These are phyloP conservation scores for Torulaspora globosa DNA, from an alignment of 1,139 yeast genomes.

Conservation along the genomic window DNA sequence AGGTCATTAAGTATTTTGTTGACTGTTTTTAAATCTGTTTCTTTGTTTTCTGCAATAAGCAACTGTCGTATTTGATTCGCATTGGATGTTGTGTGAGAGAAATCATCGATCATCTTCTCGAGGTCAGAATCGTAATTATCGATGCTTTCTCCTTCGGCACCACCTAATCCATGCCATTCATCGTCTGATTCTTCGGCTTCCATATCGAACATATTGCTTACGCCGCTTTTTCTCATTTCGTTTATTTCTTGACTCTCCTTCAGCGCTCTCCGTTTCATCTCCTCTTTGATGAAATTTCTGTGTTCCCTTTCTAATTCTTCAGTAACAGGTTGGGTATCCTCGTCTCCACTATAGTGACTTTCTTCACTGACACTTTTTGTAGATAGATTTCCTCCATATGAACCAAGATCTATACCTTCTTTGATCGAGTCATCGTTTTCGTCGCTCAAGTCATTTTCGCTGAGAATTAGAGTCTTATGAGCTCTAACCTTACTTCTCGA, in stretches of 20 bases:
- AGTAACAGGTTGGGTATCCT: conserved; percentile 8
- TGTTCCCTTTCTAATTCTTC: conserved; percentile 19
- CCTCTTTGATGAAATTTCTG: conserved; percentile 11
- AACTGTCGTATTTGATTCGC: conserved; percentile 57
- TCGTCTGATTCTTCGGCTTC: conserved; percentile 97
- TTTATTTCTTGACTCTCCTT: conserved; percentile 41
- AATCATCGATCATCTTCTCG: conserved; percentile 78
- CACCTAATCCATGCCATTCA: conserved; percentile 91
- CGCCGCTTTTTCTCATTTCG: conserved; percentile 35
- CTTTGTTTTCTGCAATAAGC: conserved; percentile 64
- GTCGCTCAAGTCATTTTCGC: conserved; percentile 15
- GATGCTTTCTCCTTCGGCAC: conserved; percentile 66
- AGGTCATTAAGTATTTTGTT: conserved; percentile 76
- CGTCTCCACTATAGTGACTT: conserved; percentile 3
- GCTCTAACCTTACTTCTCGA: conserved; percentile 13
- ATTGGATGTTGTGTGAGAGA: conserved; percentile 54
- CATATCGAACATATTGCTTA: conserved; percentile 38
- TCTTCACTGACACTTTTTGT: conserved; percentile 17
- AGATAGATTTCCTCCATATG: conserved; percentile 36
- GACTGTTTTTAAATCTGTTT: conserved; percentile 65
- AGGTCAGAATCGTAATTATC: conserved; percentile 72
- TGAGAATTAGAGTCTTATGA: conserved; percentile 1
- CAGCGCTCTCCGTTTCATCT: conserved; percentile 20
- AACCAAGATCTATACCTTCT: conserved; percentile 35
- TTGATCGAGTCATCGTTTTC: conserved; percentile 10